These are phyloP conservation scores for Claviceps sorghi DNA, from an alignment of 2,329 filamentous ascomycete species.

Conservation along the genomic window DNA sequence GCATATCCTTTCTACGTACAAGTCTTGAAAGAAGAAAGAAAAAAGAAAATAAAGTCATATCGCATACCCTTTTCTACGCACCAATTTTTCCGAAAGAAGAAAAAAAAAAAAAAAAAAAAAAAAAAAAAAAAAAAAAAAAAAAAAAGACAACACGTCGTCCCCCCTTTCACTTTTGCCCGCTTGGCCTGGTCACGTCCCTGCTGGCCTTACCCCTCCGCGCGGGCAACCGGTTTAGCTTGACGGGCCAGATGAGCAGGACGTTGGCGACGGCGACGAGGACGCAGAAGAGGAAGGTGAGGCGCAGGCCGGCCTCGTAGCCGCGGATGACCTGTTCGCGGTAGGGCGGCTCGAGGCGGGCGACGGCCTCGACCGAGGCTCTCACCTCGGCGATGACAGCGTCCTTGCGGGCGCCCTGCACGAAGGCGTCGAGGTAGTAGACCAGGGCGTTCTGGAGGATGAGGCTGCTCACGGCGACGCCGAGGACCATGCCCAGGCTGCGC, in stretches of 20 bases:
- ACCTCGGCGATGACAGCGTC: slow-evolving; percentile 37
- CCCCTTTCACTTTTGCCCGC: neutral
- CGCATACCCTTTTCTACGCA: no score
- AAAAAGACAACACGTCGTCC: neutral
- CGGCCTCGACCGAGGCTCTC: slow-evolving; percentile 38
- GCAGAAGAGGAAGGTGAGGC: slow-evolving; percentile 31
- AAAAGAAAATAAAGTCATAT: no score
- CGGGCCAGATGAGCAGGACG: slow-evolving; percentile 31
- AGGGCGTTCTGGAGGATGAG: slow-evolving; percentile 61
- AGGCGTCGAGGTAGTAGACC: slow-evolving; percentile 39
- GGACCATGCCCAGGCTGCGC: slow-evolving; percentile 55
- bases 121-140: no score
- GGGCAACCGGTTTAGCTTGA: slow-evolving; percentile 40
- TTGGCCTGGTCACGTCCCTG: no score
- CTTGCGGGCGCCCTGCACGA: slow-evolving; percentile 46
- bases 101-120: no score
- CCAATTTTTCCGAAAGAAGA: no score
- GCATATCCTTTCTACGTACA: no score
- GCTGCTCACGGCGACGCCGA: slow-evolving; percentile 59
- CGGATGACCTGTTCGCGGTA: slow-evolving; percentile 39
- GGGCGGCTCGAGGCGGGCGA: slow-evolving; percentile 27
- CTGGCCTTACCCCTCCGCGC: slow-evolving; percentile 18
- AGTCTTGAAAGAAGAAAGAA: no score
- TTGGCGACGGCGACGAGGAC: slow-evolving; percentile 32
- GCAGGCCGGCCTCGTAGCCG: slow-evolving; percentile 38